Evolutionary conservation across 1,284 basidiomycete species (phyloP).

Genomic region (Erythrobasidium hasegawianum): DNA sequence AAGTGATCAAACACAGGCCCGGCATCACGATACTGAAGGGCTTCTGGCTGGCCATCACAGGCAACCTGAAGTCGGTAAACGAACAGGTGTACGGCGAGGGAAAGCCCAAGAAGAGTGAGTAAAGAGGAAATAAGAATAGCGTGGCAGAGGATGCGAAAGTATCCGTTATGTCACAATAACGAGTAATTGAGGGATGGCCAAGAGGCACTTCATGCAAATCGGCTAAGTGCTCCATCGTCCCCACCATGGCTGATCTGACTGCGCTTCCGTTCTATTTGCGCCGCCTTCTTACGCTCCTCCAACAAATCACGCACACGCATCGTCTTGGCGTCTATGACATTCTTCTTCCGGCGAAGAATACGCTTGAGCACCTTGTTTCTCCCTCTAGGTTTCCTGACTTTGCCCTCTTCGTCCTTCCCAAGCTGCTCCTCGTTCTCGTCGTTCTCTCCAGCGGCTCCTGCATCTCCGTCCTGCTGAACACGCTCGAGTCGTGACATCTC

Average conservation of each 20-base stretch:
- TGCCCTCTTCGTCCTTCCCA: constrained; percentile 53
- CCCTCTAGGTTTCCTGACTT: constrained; percentile 74
- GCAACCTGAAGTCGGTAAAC: constrained; percentile 21
- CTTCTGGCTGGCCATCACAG: constrained; percentile 27
- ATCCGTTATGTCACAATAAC: too few species aligned
- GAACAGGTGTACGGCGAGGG: constrained; percentile 27
- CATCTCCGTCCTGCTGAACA: constrained; percentile 52
- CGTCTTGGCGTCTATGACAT: constrained; percentile 80
- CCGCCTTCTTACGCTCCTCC: constrained; percentile 9
- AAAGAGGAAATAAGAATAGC: neutral
- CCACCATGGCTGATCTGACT: neutral
- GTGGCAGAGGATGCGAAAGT: too few species aligned
- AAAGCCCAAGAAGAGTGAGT: constrained; percentile 13
- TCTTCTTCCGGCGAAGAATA: constrained; percentile 78
- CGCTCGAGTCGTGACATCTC: constrained; percentile 69
- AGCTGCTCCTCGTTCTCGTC: constrained; percentile 48
- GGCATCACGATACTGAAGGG: constrained; percentile 26
- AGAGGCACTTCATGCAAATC: constrained; percentile 29
- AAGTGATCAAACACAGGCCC: constrained; percentile 8
- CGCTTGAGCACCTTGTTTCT: constrained; percentile 68
- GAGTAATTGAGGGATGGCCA: too few species aligned
- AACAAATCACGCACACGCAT: constrained; percentile 52
- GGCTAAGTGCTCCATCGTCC: constrained; percentile 17
- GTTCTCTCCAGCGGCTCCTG: constrained; percentile 49
- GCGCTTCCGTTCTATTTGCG: constrained; percentile 3